phyloP scores from a whole-genome alignment of 495 filamentous ascomycete genomes.

The Penicillium ochrochloron region DNA sequence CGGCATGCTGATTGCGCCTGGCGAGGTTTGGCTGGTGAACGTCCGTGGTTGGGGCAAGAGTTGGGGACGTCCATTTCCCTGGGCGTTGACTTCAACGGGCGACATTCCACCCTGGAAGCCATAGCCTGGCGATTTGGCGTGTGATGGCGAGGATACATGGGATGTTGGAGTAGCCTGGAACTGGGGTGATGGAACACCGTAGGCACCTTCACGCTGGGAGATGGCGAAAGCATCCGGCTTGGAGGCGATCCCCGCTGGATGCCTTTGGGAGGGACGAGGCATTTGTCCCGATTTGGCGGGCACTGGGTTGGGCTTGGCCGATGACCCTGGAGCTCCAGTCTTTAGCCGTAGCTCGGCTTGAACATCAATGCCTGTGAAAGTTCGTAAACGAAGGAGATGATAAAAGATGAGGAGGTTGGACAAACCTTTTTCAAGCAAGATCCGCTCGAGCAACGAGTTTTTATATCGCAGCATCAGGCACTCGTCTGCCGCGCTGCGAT shows the following conservation, averaged over 20 bases:
- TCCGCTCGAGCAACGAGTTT: conserved; percentile 93
- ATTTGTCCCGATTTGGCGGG: conserved; percentile 53
- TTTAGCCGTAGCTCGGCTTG: conserved; percentile 92
- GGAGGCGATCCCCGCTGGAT: conserved; percentile 71
- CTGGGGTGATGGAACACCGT: conserved; percentile 59
- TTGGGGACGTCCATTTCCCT: conserved; percentile 57
- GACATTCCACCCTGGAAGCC: conserved; percentile 70
- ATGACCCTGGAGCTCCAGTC: conserved; percentile 68
- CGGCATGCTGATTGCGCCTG: conserved; percentile 47
- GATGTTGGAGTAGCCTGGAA: conserved; percentile 82
- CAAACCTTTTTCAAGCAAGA: conserved; percentile 92
- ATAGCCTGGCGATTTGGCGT: conserved; percentile 71
- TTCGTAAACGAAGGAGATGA: neutral
- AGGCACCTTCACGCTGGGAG: conserved; percentile 55
- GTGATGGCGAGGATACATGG: conserved; percentile 75
- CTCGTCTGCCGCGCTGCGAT: conserved; percentile 93
- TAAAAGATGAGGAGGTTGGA: neutral
- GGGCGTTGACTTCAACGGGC: conserved; percentile 68
- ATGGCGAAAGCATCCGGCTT: conserved; percentile 66
- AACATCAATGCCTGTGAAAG: conserved; percentile 87
- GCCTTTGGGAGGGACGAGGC: conserved; percentile 62
- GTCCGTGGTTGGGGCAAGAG: conserved; percentile 48
- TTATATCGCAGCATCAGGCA: conserved; percentile 98
- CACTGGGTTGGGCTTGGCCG: conserved; percentile 61
- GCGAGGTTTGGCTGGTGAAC: conserved; percentile 44